Base-by-base conservation (phyloP, 257 asterid species). In the Ballota nigra region DNA sequence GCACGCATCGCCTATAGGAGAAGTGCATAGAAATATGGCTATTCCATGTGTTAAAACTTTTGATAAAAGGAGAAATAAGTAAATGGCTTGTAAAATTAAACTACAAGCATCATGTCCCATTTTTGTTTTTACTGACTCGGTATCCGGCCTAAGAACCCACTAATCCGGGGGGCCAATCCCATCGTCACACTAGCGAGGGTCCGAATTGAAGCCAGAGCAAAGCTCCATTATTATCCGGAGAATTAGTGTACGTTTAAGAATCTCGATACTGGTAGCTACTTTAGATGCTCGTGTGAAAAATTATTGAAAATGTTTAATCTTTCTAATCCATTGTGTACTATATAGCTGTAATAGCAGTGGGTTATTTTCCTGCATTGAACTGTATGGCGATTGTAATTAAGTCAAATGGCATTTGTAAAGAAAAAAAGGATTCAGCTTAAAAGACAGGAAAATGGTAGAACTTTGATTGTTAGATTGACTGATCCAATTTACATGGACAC, bases 401-500 rank as follows among this genome's bases (percentile, higher is more conserved):
- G 28, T 57, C 74, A 69, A 29, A 56, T 36, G 33, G 7, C 56
- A 69, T 69, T 45, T 69, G 64, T 53, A 31, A 68, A 68, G 62
- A 15, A 29, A 29, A 13, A n/a, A 15, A 55, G 34, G 47, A 61
- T 22, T 36, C 23, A 23, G 47, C 33, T 53, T 36, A 3, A 19
- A 20, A 66, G 26, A 43, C 28, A 20, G 6, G 18, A 23, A 34
- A 22, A 6, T 13, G 11, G n/a, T 6, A 18, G n/a, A n/a, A 36
- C 41, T 6, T 20, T 22, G 74, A 26, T 51, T 12, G 53, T 36
- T 68, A 19, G 51, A 63, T 63, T 41, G 57, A 36, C 18, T 20
- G 19, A 19, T 63, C n/a, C n/a, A n/a, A n/a, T n/a, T n/a, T n/a
- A n/a, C 29, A 26, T 8, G 43, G 43, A 36, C 15, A 40, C n/a